Base-by-base conservation (phyloP, 2,329 filamentous ascomycete species). In the Trichoderma sp. region DNA sequence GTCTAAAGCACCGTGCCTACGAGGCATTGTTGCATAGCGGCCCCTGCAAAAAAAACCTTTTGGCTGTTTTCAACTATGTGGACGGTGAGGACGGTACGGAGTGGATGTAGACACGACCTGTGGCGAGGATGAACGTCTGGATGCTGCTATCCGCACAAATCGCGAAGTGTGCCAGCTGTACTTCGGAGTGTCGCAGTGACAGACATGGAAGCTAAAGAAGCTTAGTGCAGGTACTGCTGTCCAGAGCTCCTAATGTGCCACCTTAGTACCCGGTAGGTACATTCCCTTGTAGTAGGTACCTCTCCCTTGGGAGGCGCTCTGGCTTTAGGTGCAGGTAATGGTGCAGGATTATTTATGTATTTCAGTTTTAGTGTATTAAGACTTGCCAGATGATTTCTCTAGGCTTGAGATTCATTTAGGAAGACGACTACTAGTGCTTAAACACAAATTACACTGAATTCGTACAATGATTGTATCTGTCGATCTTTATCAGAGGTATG, bases 1-100 rank as follows among this genome's bases (percentile, higher is more conserved):
- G 69, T 83, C 81, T 72, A 82, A 80, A 19, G 78, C 80, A 64
- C 80, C 79, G 61, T 78, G 78, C 74, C 82, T 79, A 72, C 81
- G 80, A 68, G 80, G 79, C 82, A 84, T 84, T 52, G 34, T 67
- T 34, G 57, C 64, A 67, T 63, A 67, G 22, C 37, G 54, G 37
- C 52, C 27, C 50, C n/a, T 4, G 52, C 7, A 29, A n/a, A 34
- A 17, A 34, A 34, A 10, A 42, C 17, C 13, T 15, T 52, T 65
- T 42, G 52, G 32, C 10, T 29, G 50, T 48, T n/a, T n/a, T 35
- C 34, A 27, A 27, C 22, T 17, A 22, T 13, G 7, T 9, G 32
- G 15, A 48, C 34, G 17, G 8, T n/a, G n/a, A 13, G n/a, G 19
- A 5, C 29, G 50, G 34, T 22, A 29, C 25, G 5, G 10, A 17